phyloP scores from a whole-genome alignment of 441 rosid genomes.

The Flueggea neowawraea region DNA sequence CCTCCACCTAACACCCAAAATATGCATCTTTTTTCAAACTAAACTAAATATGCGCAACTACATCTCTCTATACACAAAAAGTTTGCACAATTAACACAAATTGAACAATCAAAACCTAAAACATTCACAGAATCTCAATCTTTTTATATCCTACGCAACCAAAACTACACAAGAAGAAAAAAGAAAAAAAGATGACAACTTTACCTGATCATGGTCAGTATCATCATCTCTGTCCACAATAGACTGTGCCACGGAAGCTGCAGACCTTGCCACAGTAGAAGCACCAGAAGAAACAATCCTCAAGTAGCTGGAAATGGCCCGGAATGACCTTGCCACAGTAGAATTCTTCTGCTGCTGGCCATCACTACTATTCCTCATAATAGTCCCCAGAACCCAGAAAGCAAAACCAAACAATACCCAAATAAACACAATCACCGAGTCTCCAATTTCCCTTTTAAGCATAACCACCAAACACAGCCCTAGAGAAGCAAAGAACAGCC shows the following conservation, averaged over 20 bases:
- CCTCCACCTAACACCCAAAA: background rate
- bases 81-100: background rate
- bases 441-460: constrained; percentile 35
- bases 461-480: constrained; percentile 25
- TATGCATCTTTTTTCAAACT: background rate
- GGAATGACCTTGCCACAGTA: constrained; percentile 60
- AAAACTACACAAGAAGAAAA: background rate
- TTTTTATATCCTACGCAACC: background rate
- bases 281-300: constrained; percentile 88
- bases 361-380: constrained; percentile 63
- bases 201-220: constrained; percentile 66
- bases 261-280: constrained; percentile 88
- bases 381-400: constrained; percentile 31
- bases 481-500: constrained; percentile 5
- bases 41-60: background rate
- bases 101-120: constrained; percentile 2
- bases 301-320: constrained; percentile 71
- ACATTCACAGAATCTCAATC: background rate
- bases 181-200: background rate
- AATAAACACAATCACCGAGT: constrained; percentile 21
- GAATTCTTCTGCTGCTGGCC: constrained; percentile 26
- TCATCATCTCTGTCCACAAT: constrained; percentile 65
- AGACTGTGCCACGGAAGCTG: constrained; percentile 76
- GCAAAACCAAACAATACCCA: constrained; percentile 29
- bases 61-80: background rate